Conservation (phyloP, 768 basidiomycete species). For the Gloeostereum incarnatum region DNA sequence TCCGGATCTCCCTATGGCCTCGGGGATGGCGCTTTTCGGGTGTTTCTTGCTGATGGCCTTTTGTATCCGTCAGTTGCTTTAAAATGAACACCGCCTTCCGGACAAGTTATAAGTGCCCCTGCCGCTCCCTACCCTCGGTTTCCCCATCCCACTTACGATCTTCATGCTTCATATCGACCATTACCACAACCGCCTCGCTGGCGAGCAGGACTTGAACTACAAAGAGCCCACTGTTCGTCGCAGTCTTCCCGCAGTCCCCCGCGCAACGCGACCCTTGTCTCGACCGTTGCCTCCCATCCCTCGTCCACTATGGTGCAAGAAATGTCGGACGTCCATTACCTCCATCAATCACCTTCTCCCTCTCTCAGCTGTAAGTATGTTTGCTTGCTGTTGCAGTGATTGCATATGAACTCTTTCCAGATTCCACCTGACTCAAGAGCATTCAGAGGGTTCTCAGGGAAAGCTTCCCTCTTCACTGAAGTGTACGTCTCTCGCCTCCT, state of each 20-base stretch:
- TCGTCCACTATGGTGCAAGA: slow-evolving; percentile 32
- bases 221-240: too few relatives aligned
- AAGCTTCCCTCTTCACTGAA: slow-evolving; percentile 49
- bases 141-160: too few relatives aligned
- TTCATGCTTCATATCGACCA: too few relatives aligned
- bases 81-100: too few relatives aligned
- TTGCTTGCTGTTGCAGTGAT: background rate
- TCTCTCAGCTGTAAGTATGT: slow-evolving; percentile 24
- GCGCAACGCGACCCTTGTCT: slow-evolving; percentile 19
- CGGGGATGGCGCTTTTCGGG: too few relatives aligned
- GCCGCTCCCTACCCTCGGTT: too few relatives aligned
- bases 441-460: slow-evolving; percentile 49
- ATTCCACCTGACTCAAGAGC: slow-evolving; percentile 35
- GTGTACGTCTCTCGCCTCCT: slow-evolving; percentile 25
- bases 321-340: slow-evolving; percentile 34
- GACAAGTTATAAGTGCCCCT: too few relatives aligned
- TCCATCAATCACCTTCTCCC: slow-evolving; percentile 33
- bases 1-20: too few relatives aligned
- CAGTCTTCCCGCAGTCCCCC: slow-evolving; percentile 12
- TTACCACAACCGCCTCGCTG: too few relatives aligned
- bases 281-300: slow-evolving; percentile 44
- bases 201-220: too few relatives aligned
- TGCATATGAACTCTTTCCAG: slow-evolving; percentile 14
- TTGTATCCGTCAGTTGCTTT: too few relatives aligned
- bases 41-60: too few relatives aligned